A percentile compares a stretch with the other conserved stretches of the same genome.
These are phyloP conservation scores for Kalmanozyma brasiliensis DNA, from an alignment of 1,284 basidiomycete genomes.

Conservation along the genomic window DNA sequence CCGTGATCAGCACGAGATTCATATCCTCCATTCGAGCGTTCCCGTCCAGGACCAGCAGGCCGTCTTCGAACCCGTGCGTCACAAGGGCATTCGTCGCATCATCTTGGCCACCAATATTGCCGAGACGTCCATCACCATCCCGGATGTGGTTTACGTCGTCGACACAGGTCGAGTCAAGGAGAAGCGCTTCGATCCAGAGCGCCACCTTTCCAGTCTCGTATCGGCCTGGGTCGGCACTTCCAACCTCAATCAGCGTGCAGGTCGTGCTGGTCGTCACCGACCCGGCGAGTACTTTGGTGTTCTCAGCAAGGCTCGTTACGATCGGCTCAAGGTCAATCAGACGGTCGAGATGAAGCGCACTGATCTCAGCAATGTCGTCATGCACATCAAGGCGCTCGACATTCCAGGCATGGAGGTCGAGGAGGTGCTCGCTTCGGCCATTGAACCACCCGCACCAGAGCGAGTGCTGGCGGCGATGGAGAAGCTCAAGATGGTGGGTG, in stretches of 20 bases:
- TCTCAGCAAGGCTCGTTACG: slow-evolving; percentile 76
- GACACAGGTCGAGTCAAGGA: slow-evolving; percentile 91
- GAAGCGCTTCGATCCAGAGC: slow-evolving; percentile 88
- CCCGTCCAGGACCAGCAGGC: slow-evolving; percentile 89
- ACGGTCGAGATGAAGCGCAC: slow-evolving; percentile 92
- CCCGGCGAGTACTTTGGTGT: slow-evolving; percentile 92
- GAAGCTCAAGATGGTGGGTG: slow-evolving; percentile 85
- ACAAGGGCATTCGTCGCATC: slow-evolving; percentile 76
- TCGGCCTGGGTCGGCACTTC: slow-evolving; percentile 91
- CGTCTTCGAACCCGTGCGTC: slow-evolving; percentile 75
- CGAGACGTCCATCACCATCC: slow-evolving; percentile 87
- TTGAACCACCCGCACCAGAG: slow-evolving; percentile 86
- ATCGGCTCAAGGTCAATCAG: slow-evolving; percentile 80
- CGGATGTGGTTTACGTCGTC: slow-evolving; percentile 93
- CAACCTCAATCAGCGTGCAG: slow-evolving; percentile 92
- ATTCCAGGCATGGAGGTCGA: slow-evolving; percentile 88
- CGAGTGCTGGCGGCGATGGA: slow-evolving; percentile 85
- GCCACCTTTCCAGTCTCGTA: slow-evolving; percentile 85
- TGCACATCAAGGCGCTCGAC: slow-evolving; percentile 94
- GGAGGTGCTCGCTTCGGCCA: slow-evolving; percentile 83
- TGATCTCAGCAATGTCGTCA: slow-evolving; percentile 69
- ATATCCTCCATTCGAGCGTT: slow-evolving; percentile 89
- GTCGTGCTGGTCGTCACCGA: slow-evolving; percentile 91
- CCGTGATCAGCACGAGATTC: slow-evolving; percentile 75
- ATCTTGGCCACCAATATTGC: slow-evolving; percentile 96